A percentile compares a stretch with the other conserved stretches of the same genome.
Conservation (phyloP, 2,329 filamentous ascomycete species). For the Arthrobotrys iridis region DNA sequence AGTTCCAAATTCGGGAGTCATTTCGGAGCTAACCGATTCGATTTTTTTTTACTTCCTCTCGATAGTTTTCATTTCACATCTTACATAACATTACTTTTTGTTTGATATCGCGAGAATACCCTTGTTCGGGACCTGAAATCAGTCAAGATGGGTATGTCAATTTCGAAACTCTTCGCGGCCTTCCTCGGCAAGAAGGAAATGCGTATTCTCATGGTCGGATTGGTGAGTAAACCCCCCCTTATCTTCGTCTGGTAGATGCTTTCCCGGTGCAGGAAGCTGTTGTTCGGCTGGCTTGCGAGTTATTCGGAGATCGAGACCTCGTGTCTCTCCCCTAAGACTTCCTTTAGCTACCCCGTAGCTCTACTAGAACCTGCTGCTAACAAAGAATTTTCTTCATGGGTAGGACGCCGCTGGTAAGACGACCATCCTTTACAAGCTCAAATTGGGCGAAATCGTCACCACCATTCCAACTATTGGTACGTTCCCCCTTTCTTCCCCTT, state of each 20-base stretch:
- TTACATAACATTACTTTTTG: neutral
- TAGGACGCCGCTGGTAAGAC: conserved; percentile 97
- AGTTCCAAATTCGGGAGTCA: conserved; percentile 23
- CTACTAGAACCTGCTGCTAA: neutral
- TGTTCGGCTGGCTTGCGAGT: neutral
- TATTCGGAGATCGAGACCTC: neutral
- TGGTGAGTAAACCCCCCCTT: conserved; percentile 62
- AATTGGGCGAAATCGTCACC: conserved; percentile 98
- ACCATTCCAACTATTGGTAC: conserved; percentile 98
- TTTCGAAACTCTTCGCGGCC: conserved; percentile 95
- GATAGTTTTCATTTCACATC: conserved; percentile 13
- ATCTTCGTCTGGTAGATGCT: neutral
- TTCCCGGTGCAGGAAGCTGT: neutral
- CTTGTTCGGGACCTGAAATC: conserved; percentile 60
- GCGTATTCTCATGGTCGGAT: conserved; percentile 99
- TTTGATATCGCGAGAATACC: conserved; percentile 50
- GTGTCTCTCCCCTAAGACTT: conserved; percentile 8
- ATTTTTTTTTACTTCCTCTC: neutral
- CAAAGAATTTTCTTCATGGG: conserved; percentile 2
- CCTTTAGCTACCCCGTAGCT: neutral
- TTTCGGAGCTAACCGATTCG: conserved; percentile 42
- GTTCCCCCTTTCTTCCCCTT: conserved; percentile 57
- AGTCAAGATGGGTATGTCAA: conserved; percentile 91
- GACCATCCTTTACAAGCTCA: conserved; percentile 99
- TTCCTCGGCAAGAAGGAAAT: conserved; percentile 99